Conservation (phyloP, 73 alveolate species). For the Tetrahymena elliotti region DNA sequence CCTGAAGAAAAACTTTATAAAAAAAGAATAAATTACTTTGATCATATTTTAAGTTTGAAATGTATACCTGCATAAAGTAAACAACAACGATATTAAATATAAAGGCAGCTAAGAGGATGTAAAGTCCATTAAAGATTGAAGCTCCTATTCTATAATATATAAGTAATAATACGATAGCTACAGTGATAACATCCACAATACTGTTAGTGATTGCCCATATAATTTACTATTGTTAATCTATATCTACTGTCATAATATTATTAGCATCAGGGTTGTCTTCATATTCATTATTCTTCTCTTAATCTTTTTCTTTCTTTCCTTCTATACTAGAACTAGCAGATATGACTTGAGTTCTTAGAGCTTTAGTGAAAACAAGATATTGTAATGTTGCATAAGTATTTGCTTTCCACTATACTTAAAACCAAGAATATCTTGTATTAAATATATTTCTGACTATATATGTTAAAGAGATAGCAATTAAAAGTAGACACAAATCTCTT, state of each 20-base stretch:
- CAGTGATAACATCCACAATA: background rate
- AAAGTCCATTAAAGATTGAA: constrained; percentile 15
- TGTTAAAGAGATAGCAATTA: background rate
- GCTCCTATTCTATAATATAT: constrained; percentile 17
- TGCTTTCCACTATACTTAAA: background rate
- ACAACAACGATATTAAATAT: background rate
- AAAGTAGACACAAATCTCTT: background rate
- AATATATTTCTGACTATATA: background rate
- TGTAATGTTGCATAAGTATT: background rate
- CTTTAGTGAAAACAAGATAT: background rate
- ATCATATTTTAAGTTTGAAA: background rate
- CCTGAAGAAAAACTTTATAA: constrained; percentile 4
- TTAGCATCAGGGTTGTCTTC: constrained; percentile 29
- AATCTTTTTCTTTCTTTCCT: background rate
- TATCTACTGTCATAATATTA: constrained; percentile 28
- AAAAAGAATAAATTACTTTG: background rate
- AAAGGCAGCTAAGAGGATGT: background rate
- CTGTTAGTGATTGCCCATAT: constrained; percentile 19
- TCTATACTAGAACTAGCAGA: background rate
- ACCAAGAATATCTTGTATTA: background rate
- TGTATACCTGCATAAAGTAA: background rate
- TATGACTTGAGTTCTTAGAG: background rate
- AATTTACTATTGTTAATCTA: constrained; percentile 5
- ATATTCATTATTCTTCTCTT: constrained; percentile 16
- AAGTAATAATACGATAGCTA: background rate